phyloP scores from a whole-genome alignment of 1,284 basidiomycete species.

The Ceratobasidium sp. region DNA sequence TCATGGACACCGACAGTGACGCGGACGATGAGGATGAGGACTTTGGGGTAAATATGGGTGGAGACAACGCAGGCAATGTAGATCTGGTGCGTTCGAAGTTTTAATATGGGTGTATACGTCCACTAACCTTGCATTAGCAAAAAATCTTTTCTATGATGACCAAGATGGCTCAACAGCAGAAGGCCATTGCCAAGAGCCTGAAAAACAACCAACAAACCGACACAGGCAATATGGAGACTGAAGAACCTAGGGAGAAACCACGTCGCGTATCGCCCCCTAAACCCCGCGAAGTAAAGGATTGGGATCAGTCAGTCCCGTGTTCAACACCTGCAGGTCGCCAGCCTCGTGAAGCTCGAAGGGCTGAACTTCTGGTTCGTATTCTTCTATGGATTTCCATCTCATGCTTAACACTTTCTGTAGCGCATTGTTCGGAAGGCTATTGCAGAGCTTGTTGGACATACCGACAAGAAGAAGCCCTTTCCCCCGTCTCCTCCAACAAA shows the following conservation, averaged over 20 bases:
- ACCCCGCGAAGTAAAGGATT: neutral
- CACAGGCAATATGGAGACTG: neutral
- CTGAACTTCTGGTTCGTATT: neutral
- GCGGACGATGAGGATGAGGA: neutral
- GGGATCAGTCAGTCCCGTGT: neutral
- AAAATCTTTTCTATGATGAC: neutral
- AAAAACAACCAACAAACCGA: neutral
- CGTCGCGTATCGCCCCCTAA: neutral
- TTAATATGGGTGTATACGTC: neutral
- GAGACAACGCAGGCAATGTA: neutral
- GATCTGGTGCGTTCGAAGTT: neutral
- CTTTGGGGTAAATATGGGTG: neutral
- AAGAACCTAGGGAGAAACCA: neutral
- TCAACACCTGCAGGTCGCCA: neutral
- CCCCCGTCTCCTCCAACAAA: neutral
- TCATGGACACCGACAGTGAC: neutral
- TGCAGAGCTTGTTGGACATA: neutral
- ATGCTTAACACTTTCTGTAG: neutral
- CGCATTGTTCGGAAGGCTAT: neutral
- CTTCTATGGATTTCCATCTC: neutral
- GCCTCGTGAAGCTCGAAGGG: neutral
- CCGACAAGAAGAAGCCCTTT: neutral
- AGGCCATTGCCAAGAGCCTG: neutral
- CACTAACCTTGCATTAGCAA: neutral
- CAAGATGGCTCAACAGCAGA: neutral